Base-by-base conservation (phyloP, 2,329 filamentous ascomycete genomes). In the Parastagonospora avenae region DNA sequence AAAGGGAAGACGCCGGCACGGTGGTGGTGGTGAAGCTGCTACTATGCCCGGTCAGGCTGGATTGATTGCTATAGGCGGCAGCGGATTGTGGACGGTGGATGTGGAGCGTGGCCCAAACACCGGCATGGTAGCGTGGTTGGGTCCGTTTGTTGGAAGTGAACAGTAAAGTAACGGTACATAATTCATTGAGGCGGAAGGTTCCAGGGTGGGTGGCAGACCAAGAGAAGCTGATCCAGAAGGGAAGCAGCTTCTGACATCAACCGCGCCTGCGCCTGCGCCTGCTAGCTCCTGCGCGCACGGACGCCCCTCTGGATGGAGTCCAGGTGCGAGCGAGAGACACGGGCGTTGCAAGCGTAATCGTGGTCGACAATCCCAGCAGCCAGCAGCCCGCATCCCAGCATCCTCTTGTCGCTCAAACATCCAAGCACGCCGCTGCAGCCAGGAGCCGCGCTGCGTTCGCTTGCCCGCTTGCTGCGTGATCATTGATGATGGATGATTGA, bases 201-300 rank as follows among this genome's bases (percentile, higher is more conserved):
- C 71, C 70, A 72, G 70, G 62, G 67, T 69, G 64, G 48, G 55
- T 59, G 56, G 32, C 33, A 12, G 54, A 52, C 49, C 48, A 54
- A 60, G 66, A 71, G 66, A 68, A 66, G 68, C 69, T 72, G 71
- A 72, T 71, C 68, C 69, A 71, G 64, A 68, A 68, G 64, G 63
- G 69, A 65, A 63, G 60, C 64, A 61, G 57, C 61, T 24, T 71
- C 68, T 72, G 68, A 72, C 67, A 67, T 71, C 63, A 70, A 70
- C 64, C 66, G 65, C 64, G 66, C 62, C 19, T 24, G 19, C 19
- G 5, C 24, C 64, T 62, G 50, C 62, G 59, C 48, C 51, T 45
- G 48, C 56, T 53, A 58, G 55, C 28, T 30, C 24, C 24, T 8
- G 19, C 8, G 40, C 40, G 62, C 50, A 66, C 62, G 52, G 62